Base-by-base conservation (phyloP, 306 rosid genomes). In the Acacia melanoxylon region DNA sequence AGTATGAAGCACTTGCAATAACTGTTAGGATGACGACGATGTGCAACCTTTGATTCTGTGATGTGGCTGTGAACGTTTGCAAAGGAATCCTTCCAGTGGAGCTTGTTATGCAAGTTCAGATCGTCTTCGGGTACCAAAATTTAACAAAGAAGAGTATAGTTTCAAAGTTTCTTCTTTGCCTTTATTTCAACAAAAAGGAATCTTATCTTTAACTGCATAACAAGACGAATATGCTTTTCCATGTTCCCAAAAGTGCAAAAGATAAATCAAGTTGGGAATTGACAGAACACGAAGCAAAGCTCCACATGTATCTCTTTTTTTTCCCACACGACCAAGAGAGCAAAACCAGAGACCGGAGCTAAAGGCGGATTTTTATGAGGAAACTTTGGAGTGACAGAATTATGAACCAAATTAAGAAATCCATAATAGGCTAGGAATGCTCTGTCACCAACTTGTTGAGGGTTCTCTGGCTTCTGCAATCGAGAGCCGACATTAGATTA, bases 131-230 rank as follows among this genome's bases (percentile, higher is more conserved):
- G 75, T 37, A 40, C n/a, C 27, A 16, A 54, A 3, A 8, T 40
- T 20, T 25, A 35, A 46, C 41, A 7, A 33, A 3, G 24, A 76
- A 1, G n/a, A 12, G 19, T 66, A 17, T 75, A 13, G 69, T 59
- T 37, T 61, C n/a, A 35, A 31, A 29, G 59, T 33, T 58, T 71
- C 20, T 74, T 66, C 41, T 40, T 24, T 78, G 27, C 59, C 70
- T 25, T 80, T 80, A 61, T 33, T 83, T 74, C 48, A 25, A 74
- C 81, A 68, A 67, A 73, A 15, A 56, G 59, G 75, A 66, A 81
- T 62, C 66, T 62, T 72, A 37, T 80, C 40, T 33, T 16, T 52
- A 82, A 79, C 51, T 67, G 70, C 75, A n/a, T 3, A 58, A 61
- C 33, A 61, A 61, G 67, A 6, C 66, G 15, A 25, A 41, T 46